These are phyloP conservation scores for Geotrichum candidum DNA, from an alignment of 1,139 yeast species.

Conservation along the genomic window DNA sequence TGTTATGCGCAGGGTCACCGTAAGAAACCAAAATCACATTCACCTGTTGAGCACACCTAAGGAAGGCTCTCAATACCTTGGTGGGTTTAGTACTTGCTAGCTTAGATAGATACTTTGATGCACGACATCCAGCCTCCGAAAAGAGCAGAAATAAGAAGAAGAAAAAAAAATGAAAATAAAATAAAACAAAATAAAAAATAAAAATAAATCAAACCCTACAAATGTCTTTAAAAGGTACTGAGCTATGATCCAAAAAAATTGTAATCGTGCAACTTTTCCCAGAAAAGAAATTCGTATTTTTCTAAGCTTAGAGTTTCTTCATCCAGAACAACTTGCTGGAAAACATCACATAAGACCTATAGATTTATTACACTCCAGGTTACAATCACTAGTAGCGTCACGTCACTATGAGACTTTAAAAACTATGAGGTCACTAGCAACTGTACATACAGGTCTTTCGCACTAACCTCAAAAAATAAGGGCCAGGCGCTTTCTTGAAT, in stretches of 20 bases:
- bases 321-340: too few species aligned
- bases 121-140: too few species aligned
- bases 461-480: background rate
- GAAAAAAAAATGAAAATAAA: background rate
- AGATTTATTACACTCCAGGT: background rate
- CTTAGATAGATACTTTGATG: too few species aligned
- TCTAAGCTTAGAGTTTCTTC: background rate
- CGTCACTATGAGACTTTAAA: background rate
- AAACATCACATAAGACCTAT: background rate
- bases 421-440: background rate
- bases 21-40: background rate
- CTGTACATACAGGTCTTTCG: background rate
- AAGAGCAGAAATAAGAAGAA: too few species aligned
- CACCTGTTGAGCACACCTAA: background rate
- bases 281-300: background rate
- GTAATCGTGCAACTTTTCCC: background rate
- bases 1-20: background rate
- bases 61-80: background rate
- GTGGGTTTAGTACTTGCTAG: too few species aligned
- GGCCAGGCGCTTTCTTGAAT: background rate
- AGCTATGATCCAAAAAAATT: background rate
- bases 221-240: background rate
- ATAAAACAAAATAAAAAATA: background rate
- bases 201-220: background rate
- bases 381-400: background rate